A percentile compares a stretch with the other conserved stretches of the same genome.
Evolutionary conservation across 1,139 yeast species (phyloP).

Genomic region (Candida tropicalis): DNA sequence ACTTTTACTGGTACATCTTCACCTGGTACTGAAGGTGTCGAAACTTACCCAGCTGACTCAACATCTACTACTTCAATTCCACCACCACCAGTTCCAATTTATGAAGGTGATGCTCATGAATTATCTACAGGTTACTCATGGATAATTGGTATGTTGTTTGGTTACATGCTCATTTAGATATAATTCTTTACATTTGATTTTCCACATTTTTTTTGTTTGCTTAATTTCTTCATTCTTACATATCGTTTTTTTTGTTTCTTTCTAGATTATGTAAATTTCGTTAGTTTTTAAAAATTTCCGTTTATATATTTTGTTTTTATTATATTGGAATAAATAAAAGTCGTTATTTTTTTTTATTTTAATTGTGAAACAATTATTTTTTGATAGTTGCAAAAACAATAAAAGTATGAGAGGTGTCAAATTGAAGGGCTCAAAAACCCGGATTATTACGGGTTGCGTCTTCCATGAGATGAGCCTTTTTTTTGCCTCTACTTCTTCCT

Average conservation of each 20-base stretch:
- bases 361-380: too few species aligned
- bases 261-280: background rate
- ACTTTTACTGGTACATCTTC: slow-evolving; percentile 4
- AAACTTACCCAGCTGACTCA: background rate
- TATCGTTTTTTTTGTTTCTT: background rate
- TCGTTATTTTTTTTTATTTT: too few species aligned
- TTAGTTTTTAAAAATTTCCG: too few species aligned
- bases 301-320: too few species aligned
- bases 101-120: slow-evolving; percentile 1
- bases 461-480: too few species aligned
- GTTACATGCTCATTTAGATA: slow-evolving; percentile 1
- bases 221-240: background rate
- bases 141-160: background rate
- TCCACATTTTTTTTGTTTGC: background rate
- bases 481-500: too few species aligned
- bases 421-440: too few species aligned
- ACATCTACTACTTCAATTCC: background rate
- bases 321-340: too few species aligned
- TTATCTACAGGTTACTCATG: background rate
- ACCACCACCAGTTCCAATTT: background rate
- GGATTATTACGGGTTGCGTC: too few species aligned
- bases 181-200: background rate
- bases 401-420: too few species aligned
- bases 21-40: background rate
- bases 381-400: too few species aligned